These are phyloP conservation scores for Talaromyces sp. DNA, from an alignment of 2,329 filamentous ascomycete species.

Conservation along the genomic window DNA sequence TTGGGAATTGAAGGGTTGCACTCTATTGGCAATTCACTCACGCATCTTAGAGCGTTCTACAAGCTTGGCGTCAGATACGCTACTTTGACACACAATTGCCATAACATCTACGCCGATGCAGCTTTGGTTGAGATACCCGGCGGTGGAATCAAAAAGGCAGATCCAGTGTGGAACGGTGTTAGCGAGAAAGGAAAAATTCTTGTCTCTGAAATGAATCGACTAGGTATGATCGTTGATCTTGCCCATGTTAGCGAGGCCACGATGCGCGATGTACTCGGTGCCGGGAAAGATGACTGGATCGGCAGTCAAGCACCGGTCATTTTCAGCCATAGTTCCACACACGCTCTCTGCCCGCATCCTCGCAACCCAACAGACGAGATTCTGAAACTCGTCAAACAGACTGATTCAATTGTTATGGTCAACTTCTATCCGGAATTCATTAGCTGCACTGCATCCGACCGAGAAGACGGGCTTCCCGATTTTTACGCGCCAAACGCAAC, in stretches of 20 bases:
- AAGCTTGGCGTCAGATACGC: constrained; percentile 77
- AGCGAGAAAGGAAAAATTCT: constrained; percentile 64
- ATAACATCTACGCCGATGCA: constrained; percentile 83
- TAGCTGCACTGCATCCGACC: constrained; percentile 60
- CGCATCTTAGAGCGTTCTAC: constrained; percentile 68
- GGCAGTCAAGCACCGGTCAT: constrained; percentile 78
- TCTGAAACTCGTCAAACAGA: constrained; percentile 67
- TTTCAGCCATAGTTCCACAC: constrained; percentile 81
- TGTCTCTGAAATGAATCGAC: constrained; percentile 83
- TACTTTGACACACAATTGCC: constrained; percentile 89
- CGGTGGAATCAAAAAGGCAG: constrained; percentile 34
- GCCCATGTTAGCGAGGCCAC: constrained; percentile 74
- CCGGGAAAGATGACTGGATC: constrained; percentile 54
- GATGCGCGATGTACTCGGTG: constrained; percentile 75
- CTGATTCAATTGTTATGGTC: constrained; percentile 78
- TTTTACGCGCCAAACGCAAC: constrained; percentile 65
- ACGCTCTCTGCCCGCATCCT: constrained; percentile 76
- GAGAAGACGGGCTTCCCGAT: constrained; percentile 61
- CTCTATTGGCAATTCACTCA: constrained; percentile 75
- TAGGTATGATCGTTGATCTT: constrained; percentile 92
- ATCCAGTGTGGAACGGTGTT: constrained; percentile 55
- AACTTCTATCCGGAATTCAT: constrained; percentile 83
- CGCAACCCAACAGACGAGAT: constrained; percentile 86
- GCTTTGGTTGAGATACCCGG: constrained; percentile 51
- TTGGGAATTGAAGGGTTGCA: constrained; percentile 83